Percentiles rank a stretch among this genome's conserved stretches.
Evolutionary conservation across 352 stramenopile species (phyloP).

Genomic region (Phytopythium boreale): DNA sequence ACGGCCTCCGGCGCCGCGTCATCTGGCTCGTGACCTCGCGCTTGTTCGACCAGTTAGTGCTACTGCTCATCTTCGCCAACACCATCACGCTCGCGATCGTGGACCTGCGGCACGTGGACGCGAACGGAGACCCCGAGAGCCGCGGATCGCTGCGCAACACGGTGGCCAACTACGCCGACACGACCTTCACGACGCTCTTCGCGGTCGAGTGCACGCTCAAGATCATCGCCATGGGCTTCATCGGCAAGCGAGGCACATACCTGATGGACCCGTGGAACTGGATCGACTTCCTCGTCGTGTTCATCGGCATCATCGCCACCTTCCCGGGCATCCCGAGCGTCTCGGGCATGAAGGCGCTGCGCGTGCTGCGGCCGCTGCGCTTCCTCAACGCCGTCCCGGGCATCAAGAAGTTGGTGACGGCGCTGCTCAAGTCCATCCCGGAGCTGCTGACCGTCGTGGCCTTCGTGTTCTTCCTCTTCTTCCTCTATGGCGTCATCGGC

Average conservation of each 20-base stretch:
- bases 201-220: constrained; percentile 85
- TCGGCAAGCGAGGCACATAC: constrained; percentile 60
- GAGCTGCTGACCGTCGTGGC: constrained; percentile 75
- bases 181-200: constrained; percentile 64
- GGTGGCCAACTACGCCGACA: constrained; percentile 44
- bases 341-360: constrained; percentile 32
- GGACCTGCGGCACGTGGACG: constrained; percentile 48
- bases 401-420: constrained; percentile 59
- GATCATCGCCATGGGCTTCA: constrained; percentile 81
- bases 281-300: constrained; percentile 88
- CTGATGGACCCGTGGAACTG: constrained; percentile 87
- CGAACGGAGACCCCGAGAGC: constrained; percentile 27
- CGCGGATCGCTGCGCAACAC: constrained; percentile 40
- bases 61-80: constrained; percentile 77
- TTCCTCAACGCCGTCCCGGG: constrained; percentile 44
- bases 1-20: constrained; percentile 29
- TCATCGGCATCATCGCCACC: constrained; percentile 47
- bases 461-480: constrained; percentile 82
- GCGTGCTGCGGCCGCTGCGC: constrained; percentile 38
- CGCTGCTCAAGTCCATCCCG: constrained; percentile 72
- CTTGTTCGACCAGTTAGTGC: constrained; percentile 68
- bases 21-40: constrained; percentile 53
- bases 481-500: constrained; percentile 82
- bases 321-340: constrained; percentile 43
- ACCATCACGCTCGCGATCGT: constrained; percentile 74